Percentiles rank a stretch among this genome's conserved stretches.
Evolutionary conservation across 1,284 basidiomycete species (phyloP).

Genomic region (Leccinum fuscescens): DNA sequence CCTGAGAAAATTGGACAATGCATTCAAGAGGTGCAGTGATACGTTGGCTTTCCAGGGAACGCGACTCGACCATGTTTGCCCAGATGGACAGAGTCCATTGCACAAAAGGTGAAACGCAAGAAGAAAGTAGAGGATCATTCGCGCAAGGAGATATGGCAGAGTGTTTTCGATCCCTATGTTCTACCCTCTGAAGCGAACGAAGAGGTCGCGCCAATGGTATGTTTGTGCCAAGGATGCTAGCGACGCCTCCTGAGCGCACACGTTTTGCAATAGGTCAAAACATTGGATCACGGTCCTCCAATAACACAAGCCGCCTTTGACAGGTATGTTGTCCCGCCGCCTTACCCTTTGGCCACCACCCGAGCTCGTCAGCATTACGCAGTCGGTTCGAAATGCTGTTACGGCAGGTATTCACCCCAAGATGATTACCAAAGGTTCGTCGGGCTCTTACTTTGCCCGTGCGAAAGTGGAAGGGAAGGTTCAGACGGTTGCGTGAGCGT

Average conservation of each 20-base stretch:
- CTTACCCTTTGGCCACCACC: background rate
- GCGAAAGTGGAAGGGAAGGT: conserved; percentile 68
- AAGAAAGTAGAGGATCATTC: conserved; percentile 68
- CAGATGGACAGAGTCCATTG: conserved; percentile 83
- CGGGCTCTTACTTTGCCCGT: conserved; percentile 84
- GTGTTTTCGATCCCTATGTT: conserved; percentile 66
- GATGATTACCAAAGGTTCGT: conserved; percentile 84
- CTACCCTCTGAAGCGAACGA: conserved; percentile 28
- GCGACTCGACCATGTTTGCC: conserved; percentile 1
- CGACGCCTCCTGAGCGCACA: conserved; percentile 3
- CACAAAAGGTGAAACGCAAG: conserved; percentile 79
- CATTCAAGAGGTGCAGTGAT: conserved; percentile 67
- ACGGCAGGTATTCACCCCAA: conserved; percentile 79
- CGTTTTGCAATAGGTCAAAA: conserved; percentile 52
- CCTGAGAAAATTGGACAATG: conserved; percentile 72
- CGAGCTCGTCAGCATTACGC: conserved; percentile 48
- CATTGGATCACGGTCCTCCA: conserved; percentile 72
- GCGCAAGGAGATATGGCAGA: conserved; percentile 71
- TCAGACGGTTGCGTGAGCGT: conserved; percentile 74
- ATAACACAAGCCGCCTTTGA: conserved; percentile 73
- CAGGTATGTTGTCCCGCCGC: conserved; percentile 43
- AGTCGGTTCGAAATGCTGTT: conserved; percentile 70
- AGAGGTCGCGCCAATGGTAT: conserved; percentile 14
- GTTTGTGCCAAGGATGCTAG: conserved; percentile 6
- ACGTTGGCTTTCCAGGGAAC: background rate